Conservation (phyloP, 805 yeast genomes). For the Wickerhamiella brachini region DNA sequence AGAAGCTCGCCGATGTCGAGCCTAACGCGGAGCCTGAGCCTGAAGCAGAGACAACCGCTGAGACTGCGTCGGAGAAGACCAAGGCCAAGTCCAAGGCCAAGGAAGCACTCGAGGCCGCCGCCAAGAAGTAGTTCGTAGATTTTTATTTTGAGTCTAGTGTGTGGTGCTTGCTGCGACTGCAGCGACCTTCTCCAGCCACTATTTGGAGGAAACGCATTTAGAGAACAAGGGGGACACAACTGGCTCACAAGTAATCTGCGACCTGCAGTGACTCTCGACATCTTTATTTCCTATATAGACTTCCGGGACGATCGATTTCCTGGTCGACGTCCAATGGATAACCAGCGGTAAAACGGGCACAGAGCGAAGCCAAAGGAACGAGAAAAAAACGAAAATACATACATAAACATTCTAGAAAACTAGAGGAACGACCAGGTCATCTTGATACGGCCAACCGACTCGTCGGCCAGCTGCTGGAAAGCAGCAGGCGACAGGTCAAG, state of each 20-base stretch:
- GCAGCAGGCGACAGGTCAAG: slow-evolving; percentile 53
- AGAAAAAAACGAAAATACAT: neutral
- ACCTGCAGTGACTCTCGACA: too few relatives aligned
- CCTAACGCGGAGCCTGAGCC: slow-evolving; percentile 1
- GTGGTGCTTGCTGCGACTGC: too few relatives aligned
- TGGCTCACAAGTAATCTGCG: too few relatives aligned
- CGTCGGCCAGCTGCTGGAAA: slow-evolving; percentile 37
- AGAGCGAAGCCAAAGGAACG: too few relatives aligned
- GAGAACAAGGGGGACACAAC: too few relatives aligned
- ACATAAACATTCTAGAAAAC: neutral
- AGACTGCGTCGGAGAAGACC: neutral
- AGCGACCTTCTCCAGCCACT: too few relatives aligned
- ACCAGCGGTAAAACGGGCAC: too few relatives aligned
- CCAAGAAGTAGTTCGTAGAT: neutral
- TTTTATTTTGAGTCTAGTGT: too few relatives aligned
- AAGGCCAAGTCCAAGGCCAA: slow-evolving; percentile 1
- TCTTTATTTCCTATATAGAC: too few relatives aligned
- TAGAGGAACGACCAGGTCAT: slow-evolving; percentile 34
- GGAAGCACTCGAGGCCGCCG: neutral
- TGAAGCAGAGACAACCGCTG: neutral
- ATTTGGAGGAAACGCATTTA: too few relatives aligned
- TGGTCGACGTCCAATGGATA: too few relatives aligned
- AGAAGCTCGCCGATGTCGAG: slow-evolving; percentile 7
- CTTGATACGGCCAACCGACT: slow-evolving; percentile 38
- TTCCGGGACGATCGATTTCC: too few relatives aligned